Evolutionary conservation across 1,284 basidiomycete species (phyloP), one percentile per base, ranked within the genome.

Genomic region (Taiwanofungus camphoratus): DNA sequence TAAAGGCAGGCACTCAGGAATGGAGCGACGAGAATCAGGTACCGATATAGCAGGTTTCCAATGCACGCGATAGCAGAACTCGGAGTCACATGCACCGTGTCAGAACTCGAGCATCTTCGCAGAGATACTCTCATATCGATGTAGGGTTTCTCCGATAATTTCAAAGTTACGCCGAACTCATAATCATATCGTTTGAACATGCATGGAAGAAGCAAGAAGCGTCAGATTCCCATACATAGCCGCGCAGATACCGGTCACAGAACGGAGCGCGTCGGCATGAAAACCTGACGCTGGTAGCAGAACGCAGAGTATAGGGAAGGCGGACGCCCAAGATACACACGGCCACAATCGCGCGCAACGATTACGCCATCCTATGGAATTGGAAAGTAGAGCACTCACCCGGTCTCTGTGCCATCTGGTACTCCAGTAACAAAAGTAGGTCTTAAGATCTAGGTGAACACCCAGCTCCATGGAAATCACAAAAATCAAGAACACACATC

Each of bases 351-450:
- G n/a, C n/a, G n/a, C n/a, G n/a, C n/a, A n/a, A n/a, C n/a, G n/a
- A n/a, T n/a, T n/a, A n/a, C n/a, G n/a, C n/a, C n/a, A n/a, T n/a
- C n/a, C n/a, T n/a, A n/a, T n/a, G n/a, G n/a, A n/a, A n/a, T n/a
- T n/a, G n/a, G n/a, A n/a, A n/a, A n/a, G n/a, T n/a, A n/a, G n/a
- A n/a, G n/a, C n/a, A 71, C 84, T 64, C 65, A 92, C 91, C 92
- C 94, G 51, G 79, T 85, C 67, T 97, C 93, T 40, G 82, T 79
- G 32, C 93, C 94, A 63, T 93, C 76, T 36, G 94, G 94, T 19
- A 95, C 89, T 44, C 83, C 82, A 19, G 87, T 90, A 26, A 96
- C 89, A 64, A 90, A 97, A 12, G 88, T 87, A 9, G 92, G 92
- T 56, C 86, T 88, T 53, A 4, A 48, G 44, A 50, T 9, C 41